phyloP scores from a whole-genome alignment of 164 flowering plant genomes.

The Stephania cephalantha region DNA sequence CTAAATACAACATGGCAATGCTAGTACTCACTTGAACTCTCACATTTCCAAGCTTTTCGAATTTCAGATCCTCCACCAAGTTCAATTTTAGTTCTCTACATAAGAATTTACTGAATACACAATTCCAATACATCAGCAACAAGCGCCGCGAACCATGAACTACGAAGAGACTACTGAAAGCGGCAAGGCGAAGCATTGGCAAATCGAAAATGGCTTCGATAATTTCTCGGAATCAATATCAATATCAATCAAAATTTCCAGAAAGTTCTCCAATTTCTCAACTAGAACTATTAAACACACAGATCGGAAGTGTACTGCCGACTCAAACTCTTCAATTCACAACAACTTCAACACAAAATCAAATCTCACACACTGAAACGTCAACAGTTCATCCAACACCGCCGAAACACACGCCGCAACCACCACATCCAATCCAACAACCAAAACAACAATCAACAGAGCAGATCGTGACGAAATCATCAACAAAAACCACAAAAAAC shows the following conservation, averaged over 20 bases:
- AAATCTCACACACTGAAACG: not conserved
- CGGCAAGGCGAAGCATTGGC: not conserved
- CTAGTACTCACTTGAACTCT: not conserved
- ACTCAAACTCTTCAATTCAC: not conserved
- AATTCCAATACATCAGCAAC: too few species aligned
- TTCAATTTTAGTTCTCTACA: not conserved
- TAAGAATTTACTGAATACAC: too few species aligned
- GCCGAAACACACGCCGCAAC: not conserved
- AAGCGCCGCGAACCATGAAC: too few species aligned
- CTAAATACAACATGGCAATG: too few species aligned
- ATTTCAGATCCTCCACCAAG: not conserved
- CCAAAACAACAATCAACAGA: not conserved
- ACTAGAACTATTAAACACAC: too few species aligned
- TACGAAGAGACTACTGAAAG: not conserved
- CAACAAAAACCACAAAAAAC: not conserved
- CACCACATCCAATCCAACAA: not conserved
- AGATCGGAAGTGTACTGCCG: too few species aligned
- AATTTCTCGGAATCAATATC: not conserved
- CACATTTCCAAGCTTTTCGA: not conserved
- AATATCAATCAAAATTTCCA: not conserved
- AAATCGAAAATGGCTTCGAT: not conserved
- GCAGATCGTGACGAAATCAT: not conserved
- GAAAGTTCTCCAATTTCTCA: not conserved
- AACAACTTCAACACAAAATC: slow-evolving; percentile 1
- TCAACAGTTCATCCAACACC: not conserved